Conservation (phyloP, 1,284 basidiomycete genomes). For the Pterulicium gracile region DNA sequence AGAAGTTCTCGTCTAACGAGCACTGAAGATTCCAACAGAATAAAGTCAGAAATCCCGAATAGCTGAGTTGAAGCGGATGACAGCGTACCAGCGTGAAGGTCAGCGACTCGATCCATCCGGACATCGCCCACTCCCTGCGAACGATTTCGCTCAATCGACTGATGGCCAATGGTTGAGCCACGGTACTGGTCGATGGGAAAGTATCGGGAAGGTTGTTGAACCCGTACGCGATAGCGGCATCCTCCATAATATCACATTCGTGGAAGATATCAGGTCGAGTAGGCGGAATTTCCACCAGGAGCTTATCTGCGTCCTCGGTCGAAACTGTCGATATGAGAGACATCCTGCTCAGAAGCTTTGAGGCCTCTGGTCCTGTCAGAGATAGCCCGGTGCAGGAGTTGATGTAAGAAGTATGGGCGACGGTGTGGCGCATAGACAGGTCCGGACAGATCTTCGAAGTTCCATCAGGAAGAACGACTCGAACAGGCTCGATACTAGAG, state of each 20-base stretch:
- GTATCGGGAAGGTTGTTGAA: constrained; percentile 93
- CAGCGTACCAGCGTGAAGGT: constrained; percentile 77
- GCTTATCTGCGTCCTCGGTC: constrained; percentile 44
- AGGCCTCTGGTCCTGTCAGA: constrained; percentile 51
- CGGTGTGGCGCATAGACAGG: constrained; percentile 60
- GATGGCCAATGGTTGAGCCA: constrained; percentile 85
- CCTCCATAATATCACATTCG: constrained; percentile 98
- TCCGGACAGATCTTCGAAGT: constrained; percentile 72
- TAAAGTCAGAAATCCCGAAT: constrained; percentile 1
- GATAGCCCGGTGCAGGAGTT: constrained; percentile 90
- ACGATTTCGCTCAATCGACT: constrained; percentile 89
- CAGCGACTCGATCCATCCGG: constrained; percentile 93
- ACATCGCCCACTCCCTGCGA: constrained; percentile 83
- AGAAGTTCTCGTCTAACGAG: constrained; percentile 97
- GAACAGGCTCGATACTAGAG: constrained; percentile 84
- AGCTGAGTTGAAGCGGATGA: constrained; percentile 15
- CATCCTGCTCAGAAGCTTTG: constrained; percentile 69
- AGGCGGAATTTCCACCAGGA: constrained; percentile 74
- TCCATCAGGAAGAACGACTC: constrained; percentile 73
- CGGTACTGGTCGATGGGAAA: constrained; percentile 92
- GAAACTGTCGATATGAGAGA: constrained; percentile 45
- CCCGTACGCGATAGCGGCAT: constrained; percentile 94
- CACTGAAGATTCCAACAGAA: constrained; percentile 43
- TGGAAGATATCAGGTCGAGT: constrained; percentile 96
- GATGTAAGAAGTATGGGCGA: constrained; percentile 83